Evolutionary conservation across 371 early-diverging fungal species (phyloP).

Genomic region (Mortierella sp.): DNA sequence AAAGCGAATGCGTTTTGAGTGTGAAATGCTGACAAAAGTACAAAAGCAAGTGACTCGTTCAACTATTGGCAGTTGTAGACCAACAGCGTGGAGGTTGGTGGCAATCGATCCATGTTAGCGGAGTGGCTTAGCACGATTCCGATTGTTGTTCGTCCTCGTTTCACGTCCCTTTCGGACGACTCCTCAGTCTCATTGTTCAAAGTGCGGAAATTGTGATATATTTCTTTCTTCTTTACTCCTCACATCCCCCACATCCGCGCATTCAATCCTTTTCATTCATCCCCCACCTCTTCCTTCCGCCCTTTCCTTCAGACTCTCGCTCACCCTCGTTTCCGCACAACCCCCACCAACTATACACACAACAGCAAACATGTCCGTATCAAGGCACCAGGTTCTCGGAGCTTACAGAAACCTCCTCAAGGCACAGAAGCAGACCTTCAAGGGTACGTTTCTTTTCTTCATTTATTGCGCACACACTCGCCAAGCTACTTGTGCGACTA

Average conservation of each 20-base stretch:
- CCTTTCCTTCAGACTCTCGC: background rate
- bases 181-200: background rate
- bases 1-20: background rate
- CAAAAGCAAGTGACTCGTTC: background rate
- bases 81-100: background rate
- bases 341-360: background rate
- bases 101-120: background rate
- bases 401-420: constrained; percentile 58
- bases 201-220: background rate
- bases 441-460: constrained; percentile 21
- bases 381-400: constrained; percentile 52
- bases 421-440: constrained; percentile 56
- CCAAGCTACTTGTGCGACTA: too few relatives aligned
- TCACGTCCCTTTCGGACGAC: background rate
- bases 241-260: background rate
- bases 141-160: background rate
- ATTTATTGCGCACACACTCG: background rate
- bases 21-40: background rate
- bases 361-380: constrained; percentile 32
- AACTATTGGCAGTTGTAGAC: background rate
- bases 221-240: background rate
- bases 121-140: constrained; percentile 9
- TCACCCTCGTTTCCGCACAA: background rate
- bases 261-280: constrained; percentile 3
- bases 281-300: background rate